These are phyloP conservation scores for Mariannaea elegans DNA, from an alignment of 2,329 filamentous ascomycete species.

Conservation along the genomic window DNA sequence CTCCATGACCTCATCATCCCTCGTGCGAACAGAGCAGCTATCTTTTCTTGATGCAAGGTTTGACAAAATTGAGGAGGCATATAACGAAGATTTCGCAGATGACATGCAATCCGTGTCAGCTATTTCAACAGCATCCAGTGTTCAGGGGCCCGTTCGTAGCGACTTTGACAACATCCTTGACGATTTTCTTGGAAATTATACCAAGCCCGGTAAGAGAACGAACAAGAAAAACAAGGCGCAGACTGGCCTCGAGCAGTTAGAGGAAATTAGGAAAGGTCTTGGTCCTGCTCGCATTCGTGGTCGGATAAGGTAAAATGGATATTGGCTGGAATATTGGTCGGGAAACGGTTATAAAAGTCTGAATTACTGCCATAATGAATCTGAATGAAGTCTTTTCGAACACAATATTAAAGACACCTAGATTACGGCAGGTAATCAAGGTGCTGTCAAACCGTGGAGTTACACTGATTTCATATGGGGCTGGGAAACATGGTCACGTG, in stretches of 20 bases:
- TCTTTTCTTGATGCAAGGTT: slow-evolving; percentile 88
- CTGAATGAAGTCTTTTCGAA: slow-evolving; percentile 23
- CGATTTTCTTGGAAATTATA: slow-evolving; percentile 83
- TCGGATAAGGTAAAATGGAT: slow-evolving; percentile 29
- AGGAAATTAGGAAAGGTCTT: slow-evolving; percentile 84
- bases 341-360: slow-evolving; percentile 6
- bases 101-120: slow-evolving; percentile 67
- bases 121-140: slow-evolving; percentile 71
- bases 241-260: slow-evolving; percentile 86
- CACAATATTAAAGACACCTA: background rate
- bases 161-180: slow-evolving; percentile 94
- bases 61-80: slow-evolving; percentile 88
- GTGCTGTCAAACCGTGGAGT: too few relatives aligned
- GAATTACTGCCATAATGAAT: slow-evolving; percentile 17
- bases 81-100: slow-evolving; percentile 60
- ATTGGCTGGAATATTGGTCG: background rate
- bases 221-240: slow-evolving; percentile 84
- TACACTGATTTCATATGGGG: background rate
- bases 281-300: slow-evolving; percentile 74
- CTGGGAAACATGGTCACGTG: slow-evolving; percentile 31
- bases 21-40: slow-evolving; percentile 88
- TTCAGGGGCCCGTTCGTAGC: slow-evolving; percentile 71
- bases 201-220: slow-evolving; percentile 75
- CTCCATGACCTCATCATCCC: slow-evolving; percentile 89
- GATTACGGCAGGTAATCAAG: background rate